Percentiles rank a stretch among this genome's conserved stretches.
phyloP scores from a whole-genome alignment of 2,329 filamentous ascomycete genomes.

The Trichocomaceae sp. region DNA sequence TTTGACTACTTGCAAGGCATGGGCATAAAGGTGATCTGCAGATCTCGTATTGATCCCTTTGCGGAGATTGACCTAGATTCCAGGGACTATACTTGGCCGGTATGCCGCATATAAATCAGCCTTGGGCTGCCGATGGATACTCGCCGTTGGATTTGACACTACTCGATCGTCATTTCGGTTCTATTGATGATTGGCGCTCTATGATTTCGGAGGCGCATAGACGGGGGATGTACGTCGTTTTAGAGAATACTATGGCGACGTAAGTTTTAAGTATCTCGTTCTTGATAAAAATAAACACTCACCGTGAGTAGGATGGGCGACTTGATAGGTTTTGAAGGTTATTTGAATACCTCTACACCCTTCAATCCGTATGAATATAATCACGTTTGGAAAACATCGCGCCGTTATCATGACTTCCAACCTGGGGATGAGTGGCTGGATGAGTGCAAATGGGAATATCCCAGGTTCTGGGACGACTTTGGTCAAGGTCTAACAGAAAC shows the following conservation, averaged over 20 bases:
- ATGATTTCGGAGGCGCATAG: conserved; percentile 50
- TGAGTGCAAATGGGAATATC: conserved; percentile 43
- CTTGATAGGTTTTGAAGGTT: conserved; percentile 50
- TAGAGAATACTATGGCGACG: conserved; percentile 57
- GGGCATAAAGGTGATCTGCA: conserved; percentile 45
- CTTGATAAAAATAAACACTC: background rate
- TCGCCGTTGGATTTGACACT: conserved; percentile 52
- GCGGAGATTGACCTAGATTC: background rate
- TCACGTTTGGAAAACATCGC: conserved; percentile 46
- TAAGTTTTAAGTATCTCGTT: conserved; percentile 20
- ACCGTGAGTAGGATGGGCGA: conserved; percentile 45
- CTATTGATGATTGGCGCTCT: conserved; percentile 47
- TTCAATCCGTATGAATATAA: conserved; percentile 49
- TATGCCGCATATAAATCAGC: conserved; percentile 52
- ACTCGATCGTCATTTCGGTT: conserved; percentile 53
- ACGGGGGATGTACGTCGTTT: conserved; percentile 53
- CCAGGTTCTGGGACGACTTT: conserved; percentile 51
- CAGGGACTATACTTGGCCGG: conserved; percentile 53
- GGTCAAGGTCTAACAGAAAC: conserved; percentile 42
- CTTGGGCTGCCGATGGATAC: conserved; percentile 54
- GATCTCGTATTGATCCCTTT: conserved; percentile 2
- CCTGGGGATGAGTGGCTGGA: conserved; percentile 45
- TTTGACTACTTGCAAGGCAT: conserved; percentile 55
- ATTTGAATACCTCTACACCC: conserved; percentile 48
- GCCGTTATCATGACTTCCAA: conserved; percentile 50